Evolutionary conservation across 768 basidiomycete species (phyloP), one percentile per base, ranked within the genome.

Genomic region (Amanita subjunquillea): DNA sequence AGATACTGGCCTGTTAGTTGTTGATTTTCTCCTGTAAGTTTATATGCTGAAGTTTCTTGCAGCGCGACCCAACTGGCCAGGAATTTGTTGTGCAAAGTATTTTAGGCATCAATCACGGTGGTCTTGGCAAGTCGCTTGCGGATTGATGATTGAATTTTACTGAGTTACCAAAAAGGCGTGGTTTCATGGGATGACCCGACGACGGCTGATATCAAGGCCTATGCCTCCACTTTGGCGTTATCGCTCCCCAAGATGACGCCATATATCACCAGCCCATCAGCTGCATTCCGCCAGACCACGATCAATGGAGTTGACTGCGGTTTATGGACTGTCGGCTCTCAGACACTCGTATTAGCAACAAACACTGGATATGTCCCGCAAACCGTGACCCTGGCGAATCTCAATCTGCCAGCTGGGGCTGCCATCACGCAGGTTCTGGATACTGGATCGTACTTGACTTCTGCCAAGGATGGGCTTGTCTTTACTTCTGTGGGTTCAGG

Each of bases 101-200:
- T 32, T 61, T 88, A 15, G 80, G 76, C 1, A 80, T 88, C 61
- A 87, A 85, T 55, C 85, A 87, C 51, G 84, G 87, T 5, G 83
- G 71, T 1, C 62, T 80, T 5, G 83, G 82, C 68, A 57, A 22
- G 71, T 59, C 34, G 13, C 34, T 30, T 37, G 41, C 17, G 27
- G 12, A 27, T 37, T 41, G 29, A 20, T 29, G 7, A 27, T 32
- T 20, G 15, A 32, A 23, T 15, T 22, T 22, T 46, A 40, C 10
- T 44, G 56, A 30, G 36, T 6, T 27, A 45, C 6, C 20, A 12
- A n/a, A 50, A 6, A 72, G 71, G 70, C 3, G 74, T 81, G 2
- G 65, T 76, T 17, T 72, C 77, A 29, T 78, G 81, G 80, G 64
- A 64, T 41, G 79, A 83, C 60, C 80, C 80, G 0, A 79, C 75